Conservation (phyloP, 2,329 filamentous ascomycete genomes). For the Fusarium acutatum region DNA sequence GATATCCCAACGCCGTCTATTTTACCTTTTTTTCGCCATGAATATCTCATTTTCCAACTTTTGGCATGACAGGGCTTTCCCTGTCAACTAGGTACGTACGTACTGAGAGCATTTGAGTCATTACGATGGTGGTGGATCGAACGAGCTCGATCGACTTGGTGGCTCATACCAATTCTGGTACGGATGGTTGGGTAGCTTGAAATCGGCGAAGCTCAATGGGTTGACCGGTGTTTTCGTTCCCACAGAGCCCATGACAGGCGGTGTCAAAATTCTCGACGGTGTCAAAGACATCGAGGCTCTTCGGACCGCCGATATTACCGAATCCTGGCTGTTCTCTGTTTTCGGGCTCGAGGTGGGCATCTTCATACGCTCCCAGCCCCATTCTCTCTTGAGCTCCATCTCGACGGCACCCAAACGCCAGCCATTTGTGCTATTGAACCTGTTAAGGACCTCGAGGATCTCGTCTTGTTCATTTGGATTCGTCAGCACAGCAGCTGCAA, state of each 20-base stretch:
- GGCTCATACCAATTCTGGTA: constrained; percentile 84
- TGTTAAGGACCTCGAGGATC: constrained; percentile 78
- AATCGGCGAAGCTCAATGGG: constrained; percentile 78
- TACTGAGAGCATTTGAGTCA: not conserved
- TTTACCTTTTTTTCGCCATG: not conserved
- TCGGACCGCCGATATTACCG: not conserved
- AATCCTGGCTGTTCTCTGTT: constrained; percentile 12
- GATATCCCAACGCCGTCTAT: constrained; percentile 25
- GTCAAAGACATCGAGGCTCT: constrained; percentile 18
- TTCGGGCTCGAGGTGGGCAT: constrained; percentile 11
- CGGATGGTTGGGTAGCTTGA: constrained; percentile 79
- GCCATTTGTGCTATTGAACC: constrained; percentile 78
- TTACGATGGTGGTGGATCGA: constrained; percentile 24
- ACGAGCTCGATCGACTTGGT: constrained; percentile 58
- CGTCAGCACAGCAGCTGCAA: constrained; percentile 78
- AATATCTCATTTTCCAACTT: not conserved
- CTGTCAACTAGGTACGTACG: not conserved
- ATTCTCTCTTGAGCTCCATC: constrained; percentile 75
- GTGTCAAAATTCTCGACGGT: constrained; percentile 29
- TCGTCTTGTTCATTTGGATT: constrained; percentile 80
- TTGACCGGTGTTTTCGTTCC: constrained; percentile 62
- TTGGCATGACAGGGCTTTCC: not conserved
- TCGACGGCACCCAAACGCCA: constrained; percentile 81
- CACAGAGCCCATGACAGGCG: constrained; percentile 40
- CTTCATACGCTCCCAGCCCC: constrained; percentile 68